Evolutionary conservation across 2,329 filamentous ascomycete species (phyloP).

Genomic region (Hirsutella thompsonii): DNA sequence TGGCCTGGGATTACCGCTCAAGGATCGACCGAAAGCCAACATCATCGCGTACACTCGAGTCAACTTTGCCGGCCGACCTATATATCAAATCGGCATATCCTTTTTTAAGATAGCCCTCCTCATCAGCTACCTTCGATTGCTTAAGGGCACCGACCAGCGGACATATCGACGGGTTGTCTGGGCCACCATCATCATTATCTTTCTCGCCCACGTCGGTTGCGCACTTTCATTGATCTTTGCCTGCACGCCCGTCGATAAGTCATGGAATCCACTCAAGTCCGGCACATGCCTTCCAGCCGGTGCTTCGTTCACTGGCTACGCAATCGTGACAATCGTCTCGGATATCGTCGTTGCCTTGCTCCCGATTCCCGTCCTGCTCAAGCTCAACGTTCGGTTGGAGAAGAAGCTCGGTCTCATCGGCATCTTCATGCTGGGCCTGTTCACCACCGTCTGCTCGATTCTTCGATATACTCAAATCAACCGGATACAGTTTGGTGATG

Average conservation of each 20-base stretch:
- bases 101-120: conserved; percentile 43
- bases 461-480: conserved; percentile 38
- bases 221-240: conserved; percentile 35
- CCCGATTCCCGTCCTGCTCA: conserved; percentile 34
- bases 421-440: conserved; percentile 39
- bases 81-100: conserved; percentile 41
- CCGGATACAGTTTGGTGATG: conserved; percentile 33
- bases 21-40: conserved; percentile 27
- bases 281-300: conserved; percentile 33
- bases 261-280: conserved; percentile 26
- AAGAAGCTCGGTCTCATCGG: conserved; percentile 38
- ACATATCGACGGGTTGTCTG: conserved; percentile 31
- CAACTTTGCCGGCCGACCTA: conserved; percentile 39
- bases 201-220: conserved; percentile 34
- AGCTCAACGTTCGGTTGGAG: conserved; percentile 30
- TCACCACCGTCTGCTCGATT: conserved; percentile 41
- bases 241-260: conserved; percentile 32
- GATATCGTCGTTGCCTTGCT: conserved; percentile 36
- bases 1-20: conserved; percentile 35
- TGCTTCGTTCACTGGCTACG: conserved; percentile 37
- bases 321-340: conserved; percentile 35
- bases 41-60: conserved; percentile 31
- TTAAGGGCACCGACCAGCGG: conserved; percentile 32
- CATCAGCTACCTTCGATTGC: conserved; percentile 37
- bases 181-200: conserved; percentile 26